Conservation (phyloP, 371 early-diverging fungal genomes). For the Dipsacomyces acuminosporus region DNA sequence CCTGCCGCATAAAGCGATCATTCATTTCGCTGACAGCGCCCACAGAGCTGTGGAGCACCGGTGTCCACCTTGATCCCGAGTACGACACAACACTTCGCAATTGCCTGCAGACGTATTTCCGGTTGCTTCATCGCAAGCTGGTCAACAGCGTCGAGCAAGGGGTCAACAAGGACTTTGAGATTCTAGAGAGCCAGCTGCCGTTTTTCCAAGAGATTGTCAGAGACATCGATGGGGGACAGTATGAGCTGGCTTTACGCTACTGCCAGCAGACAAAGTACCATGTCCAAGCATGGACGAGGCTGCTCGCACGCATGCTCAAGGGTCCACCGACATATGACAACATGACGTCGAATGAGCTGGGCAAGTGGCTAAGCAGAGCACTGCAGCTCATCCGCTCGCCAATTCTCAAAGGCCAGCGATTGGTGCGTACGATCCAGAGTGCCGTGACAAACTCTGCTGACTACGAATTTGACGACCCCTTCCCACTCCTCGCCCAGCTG, state of each 20-base stretch:
- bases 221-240: constrained; percentile 67
- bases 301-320: constrained; percentile 52
- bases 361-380: constrained; percentile 33
- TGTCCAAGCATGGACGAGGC: constrained; percentile 56
- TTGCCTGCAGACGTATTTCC: constrained; percentile 73
- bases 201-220: constrained; percentile 64
- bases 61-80: constrained; percentile 55
- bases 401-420: constrained; percentile 40
- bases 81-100: constrained; percentile 69
- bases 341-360: constrained; percentile 30
- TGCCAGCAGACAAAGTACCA: constrained; percentile 52
- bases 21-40: constrained; percentile 61
- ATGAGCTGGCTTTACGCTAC: constrained; percentile 71
- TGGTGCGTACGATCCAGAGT: constrained; percentile 40
- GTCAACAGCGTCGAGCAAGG: constrained; percentile 52
- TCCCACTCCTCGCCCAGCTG: constrained; percentile 55
- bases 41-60: constrained; percentile 66
- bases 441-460: constrained; percentile 60
- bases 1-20: constrained; percentile 66
- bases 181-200: constrained; percentile 78
- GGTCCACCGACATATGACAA: constrained; percentile 31
- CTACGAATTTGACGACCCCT: constrained; percentile 56
- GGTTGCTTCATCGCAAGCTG: constrained; percentile 67
- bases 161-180: constrained; percentile 68
- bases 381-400: constrained; percentile 33